A percentile compares a stretch with the other conserved stretches of the same genome.
Conservation (phyloP, 2,329 filamentous ascomycete genomes). For the Talaromyces sp. region DNA sequence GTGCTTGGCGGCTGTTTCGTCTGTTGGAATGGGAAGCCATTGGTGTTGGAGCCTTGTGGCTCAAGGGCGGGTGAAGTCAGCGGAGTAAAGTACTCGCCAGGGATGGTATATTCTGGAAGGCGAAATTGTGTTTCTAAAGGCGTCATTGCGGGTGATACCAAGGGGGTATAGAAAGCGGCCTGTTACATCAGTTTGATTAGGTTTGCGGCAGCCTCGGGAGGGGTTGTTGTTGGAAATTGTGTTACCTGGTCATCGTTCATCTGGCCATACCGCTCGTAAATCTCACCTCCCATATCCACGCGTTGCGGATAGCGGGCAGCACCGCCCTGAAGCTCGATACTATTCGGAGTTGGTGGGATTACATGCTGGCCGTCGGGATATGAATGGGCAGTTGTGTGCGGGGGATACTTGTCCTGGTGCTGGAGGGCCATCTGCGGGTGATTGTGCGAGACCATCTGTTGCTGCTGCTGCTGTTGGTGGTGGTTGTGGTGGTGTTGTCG, state of each 20-base stretch:
- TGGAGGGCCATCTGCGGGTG: constrained; percentile 19
- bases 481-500: constrained; percentile 17
- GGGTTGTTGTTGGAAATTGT: not conserved
- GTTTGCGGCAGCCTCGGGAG: not conserved
- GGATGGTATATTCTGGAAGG: constrained; percentile 43
- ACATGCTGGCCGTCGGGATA: constrained; percentile 28
- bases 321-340: constrained; percentile 42
- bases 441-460: constrained; percentile 18
- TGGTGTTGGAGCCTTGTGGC: constrained; percentile 35
- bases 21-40: constrained; percentile 30
- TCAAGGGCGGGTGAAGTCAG: constrained; percentile 47
- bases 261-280: constrained; percentile 41
- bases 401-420: constrained; percentile 17
- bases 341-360: constrained; percentile 46
- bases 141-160: constrained; percentile 47
- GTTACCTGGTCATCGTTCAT: constrained; percentile 41
- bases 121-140: constrained; percentile 44
- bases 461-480: constrained; percentile 20
- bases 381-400: constrained; percentile 16
- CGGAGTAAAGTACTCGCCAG: constrained; percentile 46
- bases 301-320: constrained; percentile 35
- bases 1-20: constrained; percentile 34
- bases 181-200: constrained; percentile 19
- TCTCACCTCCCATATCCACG: constrained; percentile 34
- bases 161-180: constrained; percentile 43